phyloP scores from a whole-genome alignment of 73 alveolate genomes.

The Uronychia binucleata region DNA sequence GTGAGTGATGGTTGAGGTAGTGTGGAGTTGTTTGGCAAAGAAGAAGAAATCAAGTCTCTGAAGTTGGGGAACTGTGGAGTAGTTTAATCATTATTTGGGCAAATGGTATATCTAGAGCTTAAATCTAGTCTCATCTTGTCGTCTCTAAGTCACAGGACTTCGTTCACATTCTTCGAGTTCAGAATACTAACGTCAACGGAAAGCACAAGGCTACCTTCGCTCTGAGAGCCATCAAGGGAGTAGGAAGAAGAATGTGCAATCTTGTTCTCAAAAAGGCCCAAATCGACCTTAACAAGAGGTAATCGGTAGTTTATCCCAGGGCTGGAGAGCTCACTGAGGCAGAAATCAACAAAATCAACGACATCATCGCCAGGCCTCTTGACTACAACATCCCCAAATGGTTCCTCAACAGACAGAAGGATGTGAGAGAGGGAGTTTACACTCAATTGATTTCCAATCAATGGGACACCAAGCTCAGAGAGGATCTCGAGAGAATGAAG shows the following conservation, averaged over 20 bases:
- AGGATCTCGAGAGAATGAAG: slow-evolving; percentile 99
- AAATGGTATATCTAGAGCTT: not conserved
- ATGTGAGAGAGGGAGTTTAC: slow-evolving; percentile 92
- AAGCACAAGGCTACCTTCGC: slow-evolving; percentile 97
- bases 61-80: no score
- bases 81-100: not conserved
- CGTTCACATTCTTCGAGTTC: slow-evolving; percentile 96
- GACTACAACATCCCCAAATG: slow-evolving; percentile 97
- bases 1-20: no score
- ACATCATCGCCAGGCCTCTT: slow-evolving; percentile 93
- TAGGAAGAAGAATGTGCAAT: slow-evolving; percentile 98
- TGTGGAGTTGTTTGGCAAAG: no score
- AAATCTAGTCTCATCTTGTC: slow-evolving; percentile 30
- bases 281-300: slow-evolving; percentile 81
- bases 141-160: slow-evolving; percentile 83
- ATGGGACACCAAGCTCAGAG: slow-evolving; percentile 95
- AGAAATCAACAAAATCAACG: slow-evolving; percentile 95
- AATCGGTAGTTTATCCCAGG: slow-evolving; percentile 36
- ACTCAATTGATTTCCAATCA: slow-evolving; percentile 91
- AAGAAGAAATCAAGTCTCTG: no score
- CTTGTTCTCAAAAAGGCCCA: slow-evolving; percentile 87
- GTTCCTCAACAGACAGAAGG: slow-evolving; percentile 98
- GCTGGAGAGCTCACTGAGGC: slow-evolving; percentile 99
- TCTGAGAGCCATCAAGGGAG: slow-evolving; percentile 96
- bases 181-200: slow-evolving; percentile 99